Conservation (phyloP, 2,329 filamentous ascomycete species). For the Aureobasidium sp. region DNA sequence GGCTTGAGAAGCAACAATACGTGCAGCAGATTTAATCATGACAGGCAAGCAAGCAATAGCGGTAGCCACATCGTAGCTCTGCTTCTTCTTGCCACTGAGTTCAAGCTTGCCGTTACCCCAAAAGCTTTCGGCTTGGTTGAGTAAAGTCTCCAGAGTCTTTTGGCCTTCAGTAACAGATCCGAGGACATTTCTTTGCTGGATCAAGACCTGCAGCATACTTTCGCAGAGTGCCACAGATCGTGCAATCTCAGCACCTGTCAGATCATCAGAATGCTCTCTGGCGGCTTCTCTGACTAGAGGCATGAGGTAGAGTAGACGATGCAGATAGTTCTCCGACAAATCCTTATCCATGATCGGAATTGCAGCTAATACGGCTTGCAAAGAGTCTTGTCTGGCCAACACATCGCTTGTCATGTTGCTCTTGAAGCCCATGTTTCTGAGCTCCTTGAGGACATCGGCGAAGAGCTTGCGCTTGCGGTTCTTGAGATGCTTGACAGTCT, state of each 20-base stretch:
- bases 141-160: constrained; percentile 33
- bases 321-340: constrained; percentile 63
- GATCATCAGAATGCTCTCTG: constrained; percentile 72
- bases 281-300: constrained; percentile 59
- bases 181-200: constrained; percentile 54
- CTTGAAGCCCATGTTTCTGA: constrained; percentile 84
- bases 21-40: constrained; percentile 56
- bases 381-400: constrained; percentile 64
- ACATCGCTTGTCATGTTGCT: constrained; percentile 71
- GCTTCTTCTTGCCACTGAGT: not conserved
- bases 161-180: constrained; percentile 21
- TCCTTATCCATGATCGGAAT: constrained; percentile 29
- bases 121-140: constrained; percentile 30
- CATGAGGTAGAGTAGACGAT: constrained; percentile 69
- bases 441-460: constrained; percentile 73
- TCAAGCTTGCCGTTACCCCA: constrained; percentile 11
- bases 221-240: constrained; percentile 82
- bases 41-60: constrained; percentile 56
- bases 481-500: constrained; percentile 80
- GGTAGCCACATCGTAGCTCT: constrained; percentile 20
- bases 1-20: constrained; percentile 59
- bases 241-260: constrained; percentile 71
- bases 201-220: constrained; percentile 63
- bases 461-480: constrained; percentile 83
- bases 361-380: constrained; percentile 62